phyloP scores from a whole-genome alignment of 371 early-diverging fungal genomes.

The Haplosporangium sp. region DNA sequence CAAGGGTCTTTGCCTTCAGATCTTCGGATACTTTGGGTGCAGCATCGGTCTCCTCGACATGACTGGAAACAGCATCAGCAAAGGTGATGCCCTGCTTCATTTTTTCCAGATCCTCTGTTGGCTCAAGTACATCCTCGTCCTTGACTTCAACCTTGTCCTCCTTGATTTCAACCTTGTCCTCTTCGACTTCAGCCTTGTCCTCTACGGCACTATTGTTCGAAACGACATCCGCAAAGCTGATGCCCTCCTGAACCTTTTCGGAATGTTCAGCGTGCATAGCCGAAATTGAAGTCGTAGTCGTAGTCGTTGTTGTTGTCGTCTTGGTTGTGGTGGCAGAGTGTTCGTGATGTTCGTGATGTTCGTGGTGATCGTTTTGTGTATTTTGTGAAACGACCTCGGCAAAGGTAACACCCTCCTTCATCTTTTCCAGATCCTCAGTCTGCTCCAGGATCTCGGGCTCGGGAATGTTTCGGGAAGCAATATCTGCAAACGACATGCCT shows the following conservation, averaged over 20 bases:
- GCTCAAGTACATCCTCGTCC: not conserved
- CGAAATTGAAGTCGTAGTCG: constrained; percentile 8
- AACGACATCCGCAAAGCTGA: constrained; percentile 17
- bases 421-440: constrained; percentile 40
- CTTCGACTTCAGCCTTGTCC: not conserved
- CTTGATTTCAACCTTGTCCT: constrained; percentile 1
- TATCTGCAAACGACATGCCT: constrained; percentile 38
- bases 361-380: constrained; percentile 1
- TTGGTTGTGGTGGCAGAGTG: not conserved
- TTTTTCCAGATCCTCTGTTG: constrained; percentile 15
- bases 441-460: constrained; percentile 20
- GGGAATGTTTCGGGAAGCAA: constrained; percentile 18
- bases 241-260: constrained; percentile 15
- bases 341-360: not conserved
- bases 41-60: constrained; percentile 7
- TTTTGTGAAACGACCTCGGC: constrained; percentile 21
- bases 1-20: not conserved
- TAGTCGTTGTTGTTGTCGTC: constrained; percentile 16
- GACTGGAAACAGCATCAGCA: constrained; percentile 21
- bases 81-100: constrained; percentile 34
- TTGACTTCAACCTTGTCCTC: not conserved
- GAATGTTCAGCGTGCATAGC: not conserved
- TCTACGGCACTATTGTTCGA: not conserved
- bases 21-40: not conserved
- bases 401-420: constrained; percentile 43